Conservation (phyloP, 2,329 filamentous ascomycete genomes). For the Chrysoporthe austroafricana region DNA sequence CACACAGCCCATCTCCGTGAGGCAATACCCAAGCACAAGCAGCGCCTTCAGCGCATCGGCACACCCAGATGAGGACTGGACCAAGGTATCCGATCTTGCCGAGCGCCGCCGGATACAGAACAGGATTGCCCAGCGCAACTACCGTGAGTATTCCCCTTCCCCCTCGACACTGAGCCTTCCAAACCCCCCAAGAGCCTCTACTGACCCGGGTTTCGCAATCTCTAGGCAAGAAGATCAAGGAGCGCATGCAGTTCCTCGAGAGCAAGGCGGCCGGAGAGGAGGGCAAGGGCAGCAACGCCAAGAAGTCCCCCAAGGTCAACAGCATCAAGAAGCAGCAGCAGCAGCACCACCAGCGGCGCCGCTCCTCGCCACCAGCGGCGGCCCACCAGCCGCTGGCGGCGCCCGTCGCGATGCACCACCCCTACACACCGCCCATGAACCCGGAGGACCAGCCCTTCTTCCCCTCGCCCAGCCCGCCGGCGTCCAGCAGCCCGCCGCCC, state of each 20-base stretch:
- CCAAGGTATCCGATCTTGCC: conserved; percentile 95
- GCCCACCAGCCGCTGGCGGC: conserved; percentile 40
- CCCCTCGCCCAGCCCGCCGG: conserved; percentile 39
- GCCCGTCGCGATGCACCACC: conserved; percentile 49
- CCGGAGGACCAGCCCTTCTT: conserved; percentile 70
- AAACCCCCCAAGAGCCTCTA: conserved; percentile 6
- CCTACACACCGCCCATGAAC: conserved; percentile 66
- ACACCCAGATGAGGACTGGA: conserved; percentile 98
- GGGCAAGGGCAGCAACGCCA: conserved; percentile 45
- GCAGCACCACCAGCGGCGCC: conserved; percentile 33
- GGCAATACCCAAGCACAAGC: conserved; percentile 62
- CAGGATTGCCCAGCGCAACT: conserved; percentile 95
- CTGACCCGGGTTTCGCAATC: neutral
- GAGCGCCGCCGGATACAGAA: conserved; percentile 95
- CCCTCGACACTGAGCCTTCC: conserved; percentile 20
- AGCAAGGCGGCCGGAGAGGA: conserved; percentile 65
- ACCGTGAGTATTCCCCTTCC: conserved; percentile 62
- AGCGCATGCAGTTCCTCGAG: conserved; percentile 83
- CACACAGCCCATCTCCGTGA: conserved; percentile 27
- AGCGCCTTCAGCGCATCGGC: conserved; percentile 94
- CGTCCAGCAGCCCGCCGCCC: conserved; percentile 58
- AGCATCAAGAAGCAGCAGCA: conserved; percentile 35
- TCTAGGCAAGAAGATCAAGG: conserved; percentile 91
- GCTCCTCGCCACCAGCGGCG: conserved; percentile 32
- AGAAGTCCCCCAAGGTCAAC: conserved; percentile 50